phyloP scores from a whole-genome alignment of 139 green algal genomes.

The Chlorella sp. region DNA sequence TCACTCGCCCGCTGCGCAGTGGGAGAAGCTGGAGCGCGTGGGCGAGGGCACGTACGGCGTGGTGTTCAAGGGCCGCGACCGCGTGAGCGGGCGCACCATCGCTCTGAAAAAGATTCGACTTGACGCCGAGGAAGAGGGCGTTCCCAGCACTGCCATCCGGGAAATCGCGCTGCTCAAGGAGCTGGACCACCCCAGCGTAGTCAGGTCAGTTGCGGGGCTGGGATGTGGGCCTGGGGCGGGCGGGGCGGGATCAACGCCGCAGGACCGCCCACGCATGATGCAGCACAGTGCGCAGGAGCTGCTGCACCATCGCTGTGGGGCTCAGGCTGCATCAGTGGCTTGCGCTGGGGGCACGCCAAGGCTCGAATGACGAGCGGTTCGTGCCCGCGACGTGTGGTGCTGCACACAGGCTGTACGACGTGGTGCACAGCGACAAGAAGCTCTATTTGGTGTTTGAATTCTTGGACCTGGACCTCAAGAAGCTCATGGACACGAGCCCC shows the following conservation, averaged over 20 bases:
- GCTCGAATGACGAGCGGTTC: too few species aligned
- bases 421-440: constrained; percentile 79
- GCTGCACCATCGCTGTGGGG: too few species aligned
- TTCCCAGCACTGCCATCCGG: constrained; percentile 75
- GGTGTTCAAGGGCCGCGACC: constrained; percentile 89
- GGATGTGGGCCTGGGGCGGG: too few species aligned
- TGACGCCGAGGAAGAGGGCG: constrained; percentile 75
- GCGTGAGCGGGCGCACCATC: constrained; percentile 56
- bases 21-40: constrained; percentile 88
- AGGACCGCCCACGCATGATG: too few species aligned
- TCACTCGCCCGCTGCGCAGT: constrained; percentile 38
- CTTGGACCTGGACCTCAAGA: constrained; percentile 96
- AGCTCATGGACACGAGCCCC: constrained; percentile 82
- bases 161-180: constrained; percentile 87
- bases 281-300: too few species aligned
- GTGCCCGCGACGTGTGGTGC: too few species aligned
- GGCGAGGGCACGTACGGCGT: constrained; percentile 97
- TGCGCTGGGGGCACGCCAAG: too few species aligned
- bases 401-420: constrained; percentile 81
- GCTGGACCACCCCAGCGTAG: constrained; percentile 54
- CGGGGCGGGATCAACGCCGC: too few species aligned
- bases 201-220: too few species aligned
- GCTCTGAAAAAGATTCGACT: constrained; percentile 95
- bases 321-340: too few species aligned
- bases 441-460: constrained; percentile 99